Base-by-base conservation (phyloP, 2,329 filamentous ascomycete genomes). In the Penicillium psychrosexuale region DNA sequence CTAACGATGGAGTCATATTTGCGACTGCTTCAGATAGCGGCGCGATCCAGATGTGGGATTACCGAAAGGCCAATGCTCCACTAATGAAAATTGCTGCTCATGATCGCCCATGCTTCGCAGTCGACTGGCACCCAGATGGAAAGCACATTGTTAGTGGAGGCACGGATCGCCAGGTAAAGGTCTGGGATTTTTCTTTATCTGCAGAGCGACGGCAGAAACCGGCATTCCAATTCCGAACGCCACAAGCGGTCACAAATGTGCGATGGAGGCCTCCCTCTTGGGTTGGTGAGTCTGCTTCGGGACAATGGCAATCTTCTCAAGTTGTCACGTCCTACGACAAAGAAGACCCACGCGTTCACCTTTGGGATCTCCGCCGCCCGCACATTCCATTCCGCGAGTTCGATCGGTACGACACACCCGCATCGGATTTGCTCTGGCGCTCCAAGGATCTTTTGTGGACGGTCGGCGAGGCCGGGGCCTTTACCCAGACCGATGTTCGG, bases 61-160 rank as follows among this genome's bases (percentile, higher is more conserved):
- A 80, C 56, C 80, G 83, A 53, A 80, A 83, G 59, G 73, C 78
- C 49, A 82, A 78, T 61, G 77, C 78, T 27, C 80, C 84, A 8
- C 77, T 84, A 63, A 72, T 86, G 61, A 82, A 81, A 60, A 83
- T 87, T 53, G 80, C 82, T 33, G 84, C 84, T 40, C 84, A 87
- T 66, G 80, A 83, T 60, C 80, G 78, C 58, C 77, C 77, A 5
- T 87, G 84, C 71, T 84, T 80, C 57, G 78, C 83, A 6, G 79
- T 87, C 34, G 84, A 87, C 66, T 87, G 84, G 84, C 84, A 87
- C 65, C 84, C 84, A 1, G 84, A 87, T 62, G 84, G 84, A 7
- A 85, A 82, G 64, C 83, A 87, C 66, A 73, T 87, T 9, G 78
- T 83, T 51, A 86, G 83, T 61, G 83, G 82, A n/a, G 79, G 84